A percentile compares a stretch with the other conserved stretches of the same genome.
These are phyloP conservation scores for Aspergillus sp. DNA, from an alignment of 2,329 filamentous ascomycete genomes.

Conservation along the genomic window DNA sequence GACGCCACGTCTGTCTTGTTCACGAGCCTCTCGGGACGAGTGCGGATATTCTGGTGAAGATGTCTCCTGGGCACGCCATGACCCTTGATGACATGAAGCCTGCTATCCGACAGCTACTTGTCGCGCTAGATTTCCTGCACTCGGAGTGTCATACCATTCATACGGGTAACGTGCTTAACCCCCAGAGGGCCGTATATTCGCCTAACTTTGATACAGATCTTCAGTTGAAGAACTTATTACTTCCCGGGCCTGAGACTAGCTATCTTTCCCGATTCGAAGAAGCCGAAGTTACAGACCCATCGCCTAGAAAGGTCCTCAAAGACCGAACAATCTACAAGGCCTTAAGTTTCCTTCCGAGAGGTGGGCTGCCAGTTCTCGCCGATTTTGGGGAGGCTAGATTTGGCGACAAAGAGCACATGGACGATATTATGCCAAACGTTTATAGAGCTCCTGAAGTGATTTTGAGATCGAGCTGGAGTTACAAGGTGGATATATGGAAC, in stretches of 20 bases:
- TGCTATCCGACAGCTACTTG: slow-evolving; percentile 14
- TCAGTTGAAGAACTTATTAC: slow-evolving; percentile 10
- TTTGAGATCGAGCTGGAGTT: slow-evolving; percentile 38
- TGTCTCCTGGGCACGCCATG: slow-evolving; percentile 5
- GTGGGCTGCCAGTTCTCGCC: slow-evolving; percentile 37
- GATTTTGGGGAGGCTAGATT: slow-evolving; percentile 46
- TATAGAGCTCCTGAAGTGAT: slow-evolving; percentile 37
- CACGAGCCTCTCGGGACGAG: slow-evolving; percentile 19
- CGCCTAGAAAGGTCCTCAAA: slow-evolving; percentile 36
- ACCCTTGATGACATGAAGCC: slow-evolving; percentile 12
- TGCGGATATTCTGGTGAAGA: slow-evolving; percentile 7
- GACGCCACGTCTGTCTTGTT: slow-evolving; percentile 22
- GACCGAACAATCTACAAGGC: slow-evolving; percentile 36
- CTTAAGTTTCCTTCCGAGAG: slow-evolving; percentile 9
- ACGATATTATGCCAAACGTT: slow-evolving; percentile 15
- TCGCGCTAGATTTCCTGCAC: slow-evolving; percentile 14
- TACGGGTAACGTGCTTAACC: slow-evolving; percentile 5
- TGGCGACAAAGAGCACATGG: slow-evolving; percentile 30
- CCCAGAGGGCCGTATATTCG: background rate
- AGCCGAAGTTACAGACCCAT: slow-evolving; percentile 32
- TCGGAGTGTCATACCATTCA: slow-evolving; percentile 11
- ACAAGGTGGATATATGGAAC: slow-evolving; percentile 49
- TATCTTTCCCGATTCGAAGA: slow-evolving; percentile 33
- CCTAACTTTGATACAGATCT: slow-evolving; percentile 4
- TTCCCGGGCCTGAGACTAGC: slow-evolving; percentile 5